Conservation (phyloP, 2,329 filamentous ascomycete genomes). For the Trichoderma gracile region DNA sequence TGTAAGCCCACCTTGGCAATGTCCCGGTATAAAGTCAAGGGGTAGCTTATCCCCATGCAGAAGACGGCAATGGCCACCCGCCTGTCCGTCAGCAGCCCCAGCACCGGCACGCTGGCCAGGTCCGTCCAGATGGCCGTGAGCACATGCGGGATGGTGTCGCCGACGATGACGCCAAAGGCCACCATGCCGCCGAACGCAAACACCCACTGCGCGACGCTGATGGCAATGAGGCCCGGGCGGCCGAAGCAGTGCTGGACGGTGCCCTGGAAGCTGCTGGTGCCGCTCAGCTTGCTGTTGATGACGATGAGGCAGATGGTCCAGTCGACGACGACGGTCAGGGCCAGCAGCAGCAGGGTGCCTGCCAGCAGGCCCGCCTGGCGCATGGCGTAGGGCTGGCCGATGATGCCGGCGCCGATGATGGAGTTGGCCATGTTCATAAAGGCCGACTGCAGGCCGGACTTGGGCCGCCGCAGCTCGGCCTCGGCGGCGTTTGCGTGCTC, state of each 20-base stretch:
- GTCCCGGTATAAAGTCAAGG: constrained; percentile 89
- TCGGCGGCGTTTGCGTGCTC: constrained; percentile 51
- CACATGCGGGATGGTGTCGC: constrained; percentile 93
- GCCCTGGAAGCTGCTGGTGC: constrained; percentile 89
- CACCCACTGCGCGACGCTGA: constrained; percentile 88
- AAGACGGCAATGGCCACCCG: constrained; percentile 86
- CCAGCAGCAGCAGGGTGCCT: constrained; percentile 75
- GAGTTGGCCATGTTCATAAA: constrained; percentile 99
- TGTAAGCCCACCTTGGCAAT: constrained; percentile 77
- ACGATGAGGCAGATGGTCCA: constrained; percentile 98
- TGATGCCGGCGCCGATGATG: constrained; percentile 80
- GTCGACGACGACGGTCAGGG: constrained; percentile 81
- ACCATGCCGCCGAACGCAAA: constrained; percentile 99
- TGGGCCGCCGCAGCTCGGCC: constrained; percentile 65
- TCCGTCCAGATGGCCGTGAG: constrained; percentile 78
- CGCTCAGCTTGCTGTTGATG: constrained; percentile 94
- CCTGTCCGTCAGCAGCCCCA: constrained; percentile 81
- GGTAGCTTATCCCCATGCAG: constrained; percentile 82
- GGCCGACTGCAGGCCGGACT: constrained; percentile 80
- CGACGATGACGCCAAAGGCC: constrained; percentile 95
- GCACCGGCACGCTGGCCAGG: constrained; percentile 68
- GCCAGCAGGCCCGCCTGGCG: constrained; percentile 83
- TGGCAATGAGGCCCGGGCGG: constrained; percentile 81
- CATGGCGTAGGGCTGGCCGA: constrained; percentile 93
- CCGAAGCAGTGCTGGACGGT: constrained; percentile 97